These are phyloP conservation scores for Ogataea neopini DNA, from an alignment of 805 yeast genomes.

Conservation along the genomic window DNA sequence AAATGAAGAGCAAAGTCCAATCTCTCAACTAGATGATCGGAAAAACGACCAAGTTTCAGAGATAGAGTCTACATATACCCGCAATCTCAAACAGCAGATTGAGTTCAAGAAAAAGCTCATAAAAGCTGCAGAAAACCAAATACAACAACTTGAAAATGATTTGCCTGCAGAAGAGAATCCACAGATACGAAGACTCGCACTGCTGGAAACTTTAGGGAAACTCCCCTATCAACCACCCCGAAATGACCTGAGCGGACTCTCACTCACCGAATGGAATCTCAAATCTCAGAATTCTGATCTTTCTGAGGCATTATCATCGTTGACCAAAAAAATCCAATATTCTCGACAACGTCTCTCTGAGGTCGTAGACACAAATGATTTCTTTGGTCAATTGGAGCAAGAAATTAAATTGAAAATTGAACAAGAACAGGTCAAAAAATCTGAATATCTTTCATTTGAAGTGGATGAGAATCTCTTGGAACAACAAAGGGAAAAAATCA, in stretches of 20 bases:
- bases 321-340: slow-evolving; percentile 2
- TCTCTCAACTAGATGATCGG: not conserved
- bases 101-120: slow-evolving; percentile 23
- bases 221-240: slow-evolving; percentile 33
- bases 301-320: slow-evolving; percentile 2
- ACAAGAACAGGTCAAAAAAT: slow-evolving; percentile 8
- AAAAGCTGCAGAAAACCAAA: slow-evolving; percentile 21
- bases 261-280: slow-evolving; percentile 26
- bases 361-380: slow-evolving; percentile 9
- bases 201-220: slow-evolving; percentile 26
- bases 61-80: slow-evolving; percentile 20
- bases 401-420: slow-evolving; percentile 13
- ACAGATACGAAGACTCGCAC: slow-evolving; percentile 20
- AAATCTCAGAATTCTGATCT: slow-evolving; percentile 15
- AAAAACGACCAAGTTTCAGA: not conserved
- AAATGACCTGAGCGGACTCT: slow-evolving; percentile 30
- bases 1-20: not conserved
- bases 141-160: slow-evolving; percentile 11
- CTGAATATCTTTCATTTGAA: slow-evolving; percentile 8
- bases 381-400: slow-evolving; percentile 8
- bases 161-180: not conserved
- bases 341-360: slow-evolving; percentile 4
- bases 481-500: slow-evolving; percentile 13
- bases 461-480: slow-evolving; percentile 5
- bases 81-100: slow-evolving; percentile 25